phyloP scores from a whole-genome alignment of 1,284 basidiomycete species.

The Malassezia yamatoensis region DNA sequence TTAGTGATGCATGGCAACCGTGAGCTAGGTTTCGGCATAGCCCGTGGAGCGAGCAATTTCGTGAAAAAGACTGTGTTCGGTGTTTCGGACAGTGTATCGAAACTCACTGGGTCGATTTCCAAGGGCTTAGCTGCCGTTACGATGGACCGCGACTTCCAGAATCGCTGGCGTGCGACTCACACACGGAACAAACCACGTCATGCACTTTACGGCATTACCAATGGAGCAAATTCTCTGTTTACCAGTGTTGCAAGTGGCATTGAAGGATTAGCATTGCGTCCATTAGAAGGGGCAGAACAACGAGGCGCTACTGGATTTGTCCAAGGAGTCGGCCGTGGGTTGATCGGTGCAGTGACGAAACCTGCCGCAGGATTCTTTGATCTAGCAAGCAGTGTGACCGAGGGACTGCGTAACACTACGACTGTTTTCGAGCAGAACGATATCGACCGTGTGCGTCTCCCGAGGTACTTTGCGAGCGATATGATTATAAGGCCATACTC shows the following conservation, averaged over 20 bases:
- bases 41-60: constrained; percentile 83
- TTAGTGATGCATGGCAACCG: constrained; percentile 94
- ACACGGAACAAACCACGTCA: constrained; percentile 89
- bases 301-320: constrained; percentile 93
- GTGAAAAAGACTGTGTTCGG: constrained; percentile 99
- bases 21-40: constrained; percentile 92
- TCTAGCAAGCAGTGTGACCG: constrained; percentile 86
- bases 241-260: constrained; percentile 88
- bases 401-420: constrained; percentile 87
- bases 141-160: constrained; percentile 90
- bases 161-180: constrained; percentile 72
- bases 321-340: constrained; percentile 91
- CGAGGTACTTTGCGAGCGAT: constrained; percentile 63
- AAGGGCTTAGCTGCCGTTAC: constrained; percentile 96
- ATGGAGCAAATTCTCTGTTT: constrained; percentile 86
- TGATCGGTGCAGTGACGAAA: constrained; percentile 90
- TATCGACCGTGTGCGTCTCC: constrained; percentile 77
- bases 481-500: constrained; percentile 55
- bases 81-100: constrained; percentile 86
- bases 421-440: constrained; percentile 91
- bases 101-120: constrained; percentile 90
- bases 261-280: constrained; percentile 91
- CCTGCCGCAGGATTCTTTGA: constrained; percentile 95
- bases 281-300: constrained; percentile 88
- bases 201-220: constrained; percentile 84